Evolutionary conservation across 1,139 yeast species (phyloP).

Genomic region (Taiozyma sp.): DNA sequence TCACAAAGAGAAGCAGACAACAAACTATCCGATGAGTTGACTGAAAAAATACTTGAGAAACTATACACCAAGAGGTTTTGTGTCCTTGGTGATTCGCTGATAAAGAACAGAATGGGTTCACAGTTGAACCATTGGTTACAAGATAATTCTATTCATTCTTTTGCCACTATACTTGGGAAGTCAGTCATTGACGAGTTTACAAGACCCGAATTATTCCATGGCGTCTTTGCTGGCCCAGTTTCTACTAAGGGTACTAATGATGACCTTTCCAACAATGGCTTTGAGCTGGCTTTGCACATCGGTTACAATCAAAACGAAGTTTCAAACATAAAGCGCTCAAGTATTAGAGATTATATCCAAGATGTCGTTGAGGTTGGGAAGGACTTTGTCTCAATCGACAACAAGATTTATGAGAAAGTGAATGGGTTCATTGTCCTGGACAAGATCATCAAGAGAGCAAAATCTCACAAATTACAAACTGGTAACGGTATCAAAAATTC

Average conservation of each 20-base stretch:
- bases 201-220: conserved; percentile 48
- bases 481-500: neutral
- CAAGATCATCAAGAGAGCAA: conserved; percentile 30
- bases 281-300: conserved; percentile 47
- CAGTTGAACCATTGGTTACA: conserved; percentile 43
- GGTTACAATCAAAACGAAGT: conserved; percentile 53
- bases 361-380: conserved; percentile 20
- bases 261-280: conserved; percentile 27
- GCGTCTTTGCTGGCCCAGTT: conserved; percentile 53
- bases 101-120: conserved; percentile 45
- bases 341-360: conserved; percentile 21
- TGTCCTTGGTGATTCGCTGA: conserved; percentile 60
- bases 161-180: conserved; percentile 45
- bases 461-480: conserved; percentile 24
- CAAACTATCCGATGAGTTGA: conserved; percentile 33
- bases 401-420: conserved; percentile 25
- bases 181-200: conserved; percentile 56
- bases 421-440: conserved; percentile 36
- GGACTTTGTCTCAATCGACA: conserved; percentile 18
- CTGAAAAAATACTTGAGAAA: conserved; percentile 38
- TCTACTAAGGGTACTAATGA: conserved; percentile 29
- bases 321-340: conserved; percentile 10
- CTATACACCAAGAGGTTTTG: conserved; percentile 49
- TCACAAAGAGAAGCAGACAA: conserved; percentile 27
- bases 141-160: conserved; percentile 38